phyloP scores from a whole-genome alignment of 2,329 filamentous ascomycete genomes.

The Aspergillus sp. region DNA sequence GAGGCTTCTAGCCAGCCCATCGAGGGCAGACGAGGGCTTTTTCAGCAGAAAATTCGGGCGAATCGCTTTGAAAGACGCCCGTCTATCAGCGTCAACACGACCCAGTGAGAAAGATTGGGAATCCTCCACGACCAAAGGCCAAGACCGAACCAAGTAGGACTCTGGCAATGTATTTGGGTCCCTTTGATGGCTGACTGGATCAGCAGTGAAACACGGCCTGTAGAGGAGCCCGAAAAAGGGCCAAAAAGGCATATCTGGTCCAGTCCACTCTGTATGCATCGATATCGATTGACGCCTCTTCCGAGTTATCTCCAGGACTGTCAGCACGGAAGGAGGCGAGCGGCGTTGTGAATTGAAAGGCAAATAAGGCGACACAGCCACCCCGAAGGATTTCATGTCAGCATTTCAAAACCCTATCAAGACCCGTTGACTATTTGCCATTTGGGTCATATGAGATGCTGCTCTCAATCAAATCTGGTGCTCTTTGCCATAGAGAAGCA shows the following conservation, averaged over 20 bases:
- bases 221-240: background rate
- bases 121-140: background rate
- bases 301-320: background rate
- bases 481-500: background rate
- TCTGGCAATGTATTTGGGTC: background rate
- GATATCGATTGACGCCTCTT: background rate
- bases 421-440: background rate
- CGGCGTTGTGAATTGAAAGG: background rate
- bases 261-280: background rate
- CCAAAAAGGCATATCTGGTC: background rate
- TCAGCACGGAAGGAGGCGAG: slow-evolving; percentile 7
- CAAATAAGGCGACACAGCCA: slow-evolving; percentile 12
- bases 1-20: background rate
- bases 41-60: background rate
- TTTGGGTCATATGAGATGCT: background rate
- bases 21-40: background rate
- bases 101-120: background rate
- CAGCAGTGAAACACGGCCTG: background rate
- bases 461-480: background rate
- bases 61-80: background rate
- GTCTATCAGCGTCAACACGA: background rate
- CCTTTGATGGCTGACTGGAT: background rate
- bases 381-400: slow-evolving; percentile 8
- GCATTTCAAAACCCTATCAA: background rate
- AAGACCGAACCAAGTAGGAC: background rate